Evolutionary conservation across 2,329 filamentous ascomycete genomes (phyloP), one percentile per base, ranked within the genome.

Genomic region (Geosmithia morbida): DNA sequence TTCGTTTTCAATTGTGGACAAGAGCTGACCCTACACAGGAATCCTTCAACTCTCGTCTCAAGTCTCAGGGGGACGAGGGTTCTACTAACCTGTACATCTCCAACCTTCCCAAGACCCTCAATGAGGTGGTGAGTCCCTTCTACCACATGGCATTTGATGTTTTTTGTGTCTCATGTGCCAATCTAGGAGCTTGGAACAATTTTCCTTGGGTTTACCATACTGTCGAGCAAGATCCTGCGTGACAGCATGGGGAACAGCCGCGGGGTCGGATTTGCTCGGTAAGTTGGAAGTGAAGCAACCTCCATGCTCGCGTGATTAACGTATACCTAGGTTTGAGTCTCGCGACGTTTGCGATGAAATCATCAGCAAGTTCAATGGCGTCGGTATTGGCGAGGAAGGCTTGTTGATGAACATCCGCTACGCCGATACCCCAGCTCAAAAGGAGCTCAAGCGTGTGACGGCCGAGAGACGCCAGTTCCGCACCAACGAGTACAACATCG

Each of bases 1-100:
- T 43, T n/a, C 44, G 16, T 43, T 33, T 43, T 7, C 17, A 17
- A 39, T n/a, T 10, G 3, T 10, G 45, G 14, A 10, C 7, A 16
- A 43, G 47, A 33, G 48, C 55, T 66, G 46, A 65, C 52, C 56
- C 51, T 50, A 29, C 11, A 13, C 49, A 94, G 85, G 92, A 97
- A 71, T 97, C 90, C 18, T 96, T 97, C 69, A 98, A 98, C 66
- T 89, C 89, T 55, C 88, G 94, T 56, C 84, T 98, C 57, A 97
- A 98, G 74, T 90, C 92, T 43, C 86, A 97, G 59, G 85, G 89
- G 48, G 90, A 98, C 59, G 85, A 85, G 46, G 60, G 66, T 41
- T 97, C 94, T 44, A 97, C 92, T 53, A 98, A 98, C 62, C 77
- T 98, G 52, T 98, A 98, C 66, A 89, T 97, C 52, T 98, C 94